These are phyloP conservation scores for Begonia fuchsioides DNA, from an alignment of 306 rosid species.

Conservation along the genomic window DNA sequence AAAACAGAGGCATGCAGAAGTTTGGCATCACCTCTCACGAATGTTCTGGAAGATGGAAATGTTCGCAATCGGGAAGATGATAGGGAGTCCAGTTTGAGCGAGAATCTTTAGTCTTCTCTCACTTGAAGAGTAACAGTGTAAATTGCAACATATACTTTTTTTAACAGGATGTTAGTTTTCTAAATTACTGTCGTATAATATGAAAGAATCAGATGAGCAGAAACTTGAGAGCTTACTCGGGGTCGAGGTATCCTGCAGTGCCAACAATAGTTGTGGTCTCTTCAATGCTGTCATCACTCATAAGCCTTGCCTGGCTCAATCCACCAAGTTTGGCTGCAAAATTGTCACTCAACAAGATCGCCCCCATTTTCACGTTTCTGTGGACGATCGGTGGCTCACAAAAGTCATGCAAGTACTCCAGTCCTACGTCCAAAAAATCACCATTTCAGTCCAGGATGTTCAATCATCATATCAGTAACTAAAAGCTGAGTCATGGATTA, in stretches of 20 bases:
- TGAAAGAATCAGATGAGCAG: too few species aligned
- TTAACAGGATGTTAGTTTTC: too few species aligned
- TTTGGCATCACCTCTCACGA: too few species aligned
- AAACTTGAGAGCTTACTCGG: constrained; percentile 6
- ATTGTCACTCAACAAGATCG: constrained; percentile 4
- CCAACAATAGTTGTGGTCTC: constrained; percentile 12
- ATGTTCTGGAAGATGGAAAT: too few species aligned
- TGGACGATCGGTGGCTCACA: constrained; percentile 12
- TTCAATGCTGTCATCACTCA: constrained; percentile 4
- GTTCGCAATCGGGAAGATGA: too few species aligned
- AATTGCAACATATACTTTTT: background rate
- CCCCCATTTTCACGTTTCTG: constrained; percentile 9
- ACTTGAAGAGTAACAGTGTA: background rate
- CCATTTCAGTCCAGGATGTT: too few species aligned
- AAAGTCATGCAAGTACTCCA: constrained; percentile 9
- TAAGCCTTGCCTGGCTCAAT: constrained; percentile 6
- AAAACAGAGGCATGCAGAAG: too few species aligned
- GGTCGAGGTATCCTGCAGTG: constrained; percentile 14
- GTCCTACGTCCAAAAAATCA: constrained; percentile 1
- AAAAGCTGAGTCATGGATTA: background rate
- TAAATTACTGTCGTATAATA: too few species aligned
- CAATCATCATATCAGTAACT: too few species aligned
- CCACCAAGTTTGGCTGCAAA: constrained; percentile 8
- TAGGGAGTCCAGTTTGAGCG: too few species aligned
- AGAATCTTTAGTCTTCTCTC: background rate